Evolutionary conservation across 257 asterid genomes (phyloP), one percentile per base, ranked within the genome.

Genomic region (Fraxinus cuspidata): DNA sequence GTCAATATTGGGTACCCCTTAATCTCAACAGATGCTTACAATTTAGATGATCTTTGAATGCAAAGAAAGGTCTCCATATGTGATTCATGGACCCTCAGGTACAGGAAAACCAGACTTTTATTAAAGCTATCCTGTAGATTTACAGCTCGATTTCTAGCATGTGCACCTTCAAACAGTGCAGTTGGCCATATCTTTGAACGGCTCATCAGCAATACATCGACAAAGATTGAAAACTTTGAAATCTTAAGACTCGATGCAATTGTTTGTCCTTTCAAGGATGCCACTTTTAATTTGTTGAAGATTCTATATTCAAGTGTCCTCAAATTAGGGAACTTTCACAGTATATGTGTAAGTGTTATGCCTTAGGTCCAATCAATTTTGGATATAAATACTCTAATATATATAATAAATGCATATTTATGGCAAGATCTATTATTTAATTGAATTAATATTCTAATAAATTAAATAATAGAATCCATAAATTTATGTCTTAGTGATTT

Each of bases 11-110:
- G 32, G 84, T 78, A 76, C 53, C 80, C 80, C 87, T 93, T 75
- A 93, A 95, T 16, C 81, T 81, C 76, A 92, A 84, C 99, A 95
- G 82, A 74, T 47, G 65, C 70, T 65, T 28, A 94, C 97, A 0
- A 44, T 95, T 29, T 85, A 92, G 83, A 92, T 86, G 94, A 90
- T 95, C 76, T 87, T 90, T 71, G 86, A 94, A 51, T 87, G 94
- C 83, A 77, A 78, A 37, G 96, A 94, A 69, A 97, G 93, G 63
- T 84, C 91, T 64, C 97, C 99, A 3, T 95, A 90, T 73, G 79
- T 95, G 75, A 89, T 95, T 81, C 91, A 95, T 47, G 99, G 99
- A 12, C 98, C 99, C 38, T 98, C 99, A 4, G 98, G 99, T 66
- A 95, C 99, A 0, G 98, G 98, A 9, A 95, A 95, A 85, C 90